Conservation (phyloP, 2,329 filamentous ascomycete genomes). For the Diplodia intermedia region DNA sequence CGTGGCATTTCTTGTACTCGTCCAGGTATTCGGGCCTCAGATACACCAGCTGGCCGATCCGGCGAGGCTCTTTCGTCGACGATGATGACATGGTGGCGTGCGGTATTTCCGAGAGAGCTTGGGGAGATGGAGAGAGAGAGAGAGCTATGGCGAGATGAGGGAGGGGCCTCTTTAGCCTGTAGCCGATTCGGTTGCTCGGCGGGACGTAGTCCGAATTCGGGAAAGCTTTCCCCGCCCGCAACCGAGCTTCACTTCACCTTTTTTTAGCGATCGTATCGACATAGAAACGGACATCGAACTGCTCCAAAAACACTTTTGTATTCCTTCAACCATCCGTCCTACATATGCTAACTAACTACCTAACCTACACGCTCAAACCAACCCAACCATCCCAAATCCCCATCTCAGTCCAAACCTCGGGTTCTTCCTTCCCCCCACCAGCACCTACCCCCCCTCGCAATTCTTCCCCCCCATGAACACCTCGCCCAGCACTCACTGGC, state of each 20-base stretch:
- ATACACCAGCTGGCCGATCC: conserved; percentile 75
- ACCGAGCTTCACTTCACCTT: not conserved
- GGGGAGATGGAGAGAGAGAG: not conserved
- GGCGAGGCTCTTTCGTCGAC: conserved; percentile 45
- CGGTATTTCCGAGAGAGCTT: not conserved
- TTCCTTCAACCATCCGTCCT: no score
- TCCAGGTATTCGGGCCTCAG: conserved; percentile 70
- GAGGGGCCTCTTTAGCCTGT: conserved; percentile 15
- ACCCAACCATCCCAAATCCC: no score
- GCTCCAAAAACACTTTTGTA: no score
- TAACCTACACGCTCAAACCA: no score
- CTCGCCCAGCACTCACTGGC: no score
- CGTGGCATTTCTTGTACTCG: conserved; percentile 77
- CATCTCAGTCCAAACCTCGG: no score
- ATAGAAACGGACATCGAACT: not conserved
- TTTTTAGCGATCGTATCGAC: no score
- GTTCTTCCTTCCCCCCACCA: no score
- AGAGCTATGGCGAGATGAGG: not conserved
- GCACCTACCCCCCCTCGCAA: no score
- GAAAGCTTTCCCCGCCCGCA: conserved; percentile 6
- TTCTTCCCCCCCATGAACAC: no score
- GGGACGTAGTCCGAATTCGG: conserved; percentile 15
- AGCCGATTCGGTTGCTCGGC: conserved; percentile 10
- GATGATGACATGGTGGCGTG: not conserved
- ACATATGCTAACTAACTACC: no score